Evolutionary conservation across 257 asterid species (phyloP).

Genomic region (Solanum stenotomum): DNA sequence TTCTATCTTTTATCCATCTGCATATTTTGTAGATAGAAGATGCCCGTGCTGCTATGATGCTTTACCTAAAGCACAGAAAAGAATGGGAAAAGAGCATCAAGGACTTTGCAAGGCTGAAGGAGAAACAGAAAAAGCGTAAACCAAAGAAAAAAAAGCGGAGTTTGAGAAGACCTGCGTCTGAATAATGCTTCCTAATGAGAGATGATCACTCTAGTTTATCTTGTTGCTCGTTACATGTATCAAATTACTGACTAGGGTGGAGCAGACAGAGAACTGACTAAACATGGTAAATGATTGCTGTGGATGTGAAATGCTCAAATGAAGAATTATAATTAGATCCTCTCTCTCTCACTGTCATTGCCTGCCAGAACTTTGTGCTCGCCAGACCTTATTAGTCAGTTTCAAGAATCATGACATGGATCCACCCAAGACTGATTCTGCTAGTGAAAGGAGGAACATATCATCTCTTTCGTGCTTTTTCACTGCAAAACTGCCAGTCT

Average conservation of each 20-base stretch:
- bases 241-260: not conserved
- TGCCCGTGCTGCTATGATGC: conserved; percentile 88
- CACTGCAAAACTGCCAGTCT: not conserved
- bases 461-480: not conserved
- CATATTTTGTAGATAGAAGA: conserved; percentile 58
- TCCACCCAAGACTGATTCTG: not conserved
- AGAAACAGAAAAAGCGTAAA: conserved; percentile 51
- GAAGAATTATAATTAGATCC: not conserved
- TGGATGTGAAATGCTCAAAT: not conserved
- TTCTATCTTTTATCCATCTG: not conserved
- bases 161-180: conserved; percentile 6
- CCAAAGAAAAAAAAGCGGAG: conserved; percentile 25
- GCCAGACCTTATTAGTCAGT: not conserved
- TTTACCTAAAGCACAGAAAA: conserved; percentile 52
- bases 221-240: not conserved
- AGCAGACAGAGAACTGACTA: not conserved
- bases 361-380: not conserved
- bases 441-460: not conserved
- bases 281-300: not conserved
- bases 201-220: not conserved
- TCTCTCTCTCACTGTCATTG: not conserved
- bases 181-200: conserved; percentile 1
- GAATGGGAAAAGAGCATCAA: conserved; percentile 72
- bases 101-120: conserved; percentile 48
- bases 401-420: not conserved